phyloP scores from a whole-genome alignment of 495 filamentous ascomycete species.

The Penicillium verhagenii region DNA sequence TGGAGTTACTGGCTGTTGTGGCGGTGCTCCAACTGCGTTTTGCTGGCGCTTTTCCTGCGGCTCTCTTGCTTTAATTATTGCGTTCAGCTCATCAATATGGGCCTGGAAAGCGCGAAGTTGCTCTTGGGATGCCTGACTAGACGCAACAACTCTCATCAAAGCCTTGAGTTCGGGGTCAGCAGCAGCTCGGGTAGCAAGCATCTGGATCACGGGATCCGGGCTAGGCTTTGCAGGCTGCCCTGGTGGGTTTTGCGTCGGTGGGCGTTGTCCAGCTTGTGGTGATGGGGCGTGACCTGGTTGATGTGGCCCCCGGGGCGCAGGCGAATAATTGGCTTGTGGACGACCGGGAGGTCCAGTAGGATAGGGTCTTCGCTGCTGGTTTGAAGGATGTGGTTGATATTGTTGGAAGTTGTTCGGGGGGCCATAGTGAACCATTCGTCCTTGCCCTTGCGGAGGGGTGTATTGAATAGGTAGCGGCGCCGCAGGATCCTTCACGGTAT shows the following conservation, averaged over 20 bases:
- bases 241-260: conserved; percentile 30
- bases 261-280: conserved; percentile 32
- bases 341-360: conserved; percentile 28
- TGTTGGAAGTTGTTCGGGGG: conserved; percentile 55
- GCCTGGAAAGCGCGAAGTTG: conserved; percentile 86
- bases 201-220: conserved; percentile 92
- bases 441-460: conserved; percentile 50
- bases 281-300: conserved; percentile 18
- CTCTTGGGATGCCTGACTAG: conserved; percentile 73
- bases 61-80: conserved; percentile 50
- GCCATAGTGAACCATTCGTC: conserved; percentile 64
- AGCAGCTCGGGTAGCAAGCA: conserved; percentile 82
- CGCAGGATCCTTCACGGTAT: conserved; percentile 72
- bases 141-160: conserved; percentile 94
- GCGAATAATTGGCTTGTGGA: conserved; percentile 27
- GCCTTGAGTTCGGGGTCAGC: conserved; percentile 84
- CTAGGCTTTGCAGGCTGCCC: conserved; percentile 50
- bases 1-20: conserved; percentile 24
- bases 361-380: conserved; percentile 35
- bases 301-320: conserved; percentile 32
- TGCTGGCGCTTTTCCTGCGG: conserved; percentile 37
- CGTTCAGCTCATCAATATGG: conserved; percentile 88
- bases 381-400: conserved; percentile 49
- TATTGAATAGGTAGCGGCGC: conserved; percentile 50
- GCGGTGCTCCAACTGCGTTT: conserved; percentile 17